phyloP scores from a whole-genome alignment of 495 filamentous ascomycete genomes.

The Hyaloscypha hepaticicola region DNA sequence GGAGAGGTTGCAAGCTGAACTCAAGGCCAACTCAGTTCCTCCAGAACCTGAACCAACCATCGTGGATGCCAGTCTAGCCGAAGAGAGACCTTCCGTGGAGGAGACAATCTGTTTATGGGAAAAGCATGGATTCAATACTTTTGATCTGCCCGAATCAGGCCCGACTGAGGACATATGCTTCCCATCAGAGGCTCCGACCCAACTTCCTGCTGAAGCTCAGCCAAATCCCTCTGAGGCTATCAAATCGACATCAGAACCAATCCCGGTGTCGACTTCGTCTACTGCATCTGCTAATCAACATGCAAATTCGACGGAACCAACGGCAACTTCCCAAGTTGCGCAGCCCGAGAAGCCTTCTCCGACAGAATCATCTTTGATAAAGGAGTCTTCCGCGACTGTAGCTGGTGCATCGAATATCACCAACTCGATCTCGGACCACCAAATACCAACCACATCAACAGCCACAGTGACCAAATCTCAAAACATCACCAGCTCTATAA shows the following conservation, averaged over 20 bases:
- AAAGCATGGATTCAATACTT: background rate
- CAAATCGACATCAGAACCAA: background rate
- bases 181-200: constrained; percentile 18
- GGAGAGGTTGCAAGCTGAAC: constrained; percentile 23
- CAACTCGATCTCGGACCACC: background rate
- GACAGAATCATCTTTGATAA: background rate
- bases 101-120: constrained; percentile 20
- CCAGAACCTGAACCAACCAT: constrained; percentile 5
- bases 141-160: constrained; percentile 5
- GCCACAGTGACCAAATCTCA: constrained; percentile 3
- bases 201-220: background rate
- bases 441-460: background rate
- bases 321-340: constrained; percentile 10
- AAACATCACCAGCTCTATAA: constrained; percentile 25
- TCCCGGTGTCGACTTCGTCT: background rate
- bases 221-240: background rate
- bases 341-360: constrained; percentile 10
- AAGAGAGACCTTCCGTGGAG: background rate
- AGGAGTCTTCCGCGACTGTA: background rate
- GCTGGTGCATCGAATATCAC: background rate
- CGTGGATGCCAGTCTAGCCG: background rate
- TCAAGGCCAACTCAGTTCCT: background rate
- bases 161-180: constrained; percentile 30
- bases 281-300: background rate
- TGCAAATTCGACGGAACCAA: background rate